A percentile compares a stretch with the other conserved stretches of the same genome.
phyloP scores from a whole-genome alignment of 352 stramenopile genomes.

The Thraustochytrium sp. region DNA sequence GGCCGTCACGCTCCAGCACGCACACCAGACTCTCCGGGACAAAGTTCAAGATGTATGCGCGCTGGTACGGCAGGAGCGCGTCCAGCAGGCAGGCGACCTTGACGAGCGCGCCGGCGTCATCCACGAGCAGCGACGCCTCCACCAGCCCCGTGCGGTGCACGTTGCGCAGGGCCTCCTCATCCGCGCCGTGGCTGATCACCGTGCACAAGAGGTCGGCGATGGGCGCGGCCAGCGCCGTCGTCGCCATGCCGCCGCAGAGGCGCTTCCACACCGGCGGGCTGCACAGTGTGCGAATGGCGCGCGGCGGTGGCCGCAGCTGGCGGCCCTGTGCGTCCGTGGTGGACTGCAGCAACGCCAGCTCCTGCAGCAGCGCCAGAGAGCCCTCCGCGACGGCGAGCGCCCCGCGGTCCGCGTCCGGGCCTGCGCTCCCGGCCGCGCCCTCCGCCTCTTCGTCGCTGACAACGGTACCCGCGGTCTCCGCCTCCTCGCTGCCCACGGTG shows the following conservation, averaged over 20 bases:
- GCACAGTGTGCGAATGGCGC: background rate
- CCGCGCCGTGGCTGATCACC: background rate
- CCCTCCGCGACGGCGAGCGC: background rate
- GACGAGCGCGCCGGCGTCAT: background rate
- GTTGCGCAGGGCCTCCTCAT: background rate
- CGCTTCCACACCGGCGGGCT: background rate
- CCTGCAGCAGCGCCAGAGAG: background rate
- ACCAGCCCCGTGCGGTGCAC: background rate
- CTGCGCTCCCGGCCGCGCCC: background rate
- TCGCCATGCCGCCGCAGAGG: background rate
- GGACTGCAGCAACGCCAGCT: background rate
- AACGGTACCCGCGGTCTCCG: background rate
- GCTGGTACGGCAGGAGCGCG: constrained; percentile 28
- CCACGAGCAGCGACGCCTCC: background rate
- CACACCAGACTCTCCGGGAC: constrained; percentile 81
- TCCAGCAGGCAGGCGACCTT: constrained; percentile 38
- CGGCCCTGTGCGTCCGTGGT: background rate
- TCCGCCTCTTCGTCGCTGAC: background rate
- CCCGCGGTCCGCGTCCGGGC: too few relatives aligned
- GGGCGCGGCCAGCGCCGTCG: background rate
- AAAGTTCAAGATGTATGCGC: constrained; percentile 64
- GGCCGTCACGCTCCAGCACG: constrained; percentile 69
- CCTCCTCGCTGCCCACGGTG: background rate
- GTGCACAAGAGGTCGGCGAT: background rate
- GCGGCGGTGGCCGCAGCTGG: background rate